Conservation (phyloP, 352 stramenopile genomes). For the Pythium plurisporium region DNA sequence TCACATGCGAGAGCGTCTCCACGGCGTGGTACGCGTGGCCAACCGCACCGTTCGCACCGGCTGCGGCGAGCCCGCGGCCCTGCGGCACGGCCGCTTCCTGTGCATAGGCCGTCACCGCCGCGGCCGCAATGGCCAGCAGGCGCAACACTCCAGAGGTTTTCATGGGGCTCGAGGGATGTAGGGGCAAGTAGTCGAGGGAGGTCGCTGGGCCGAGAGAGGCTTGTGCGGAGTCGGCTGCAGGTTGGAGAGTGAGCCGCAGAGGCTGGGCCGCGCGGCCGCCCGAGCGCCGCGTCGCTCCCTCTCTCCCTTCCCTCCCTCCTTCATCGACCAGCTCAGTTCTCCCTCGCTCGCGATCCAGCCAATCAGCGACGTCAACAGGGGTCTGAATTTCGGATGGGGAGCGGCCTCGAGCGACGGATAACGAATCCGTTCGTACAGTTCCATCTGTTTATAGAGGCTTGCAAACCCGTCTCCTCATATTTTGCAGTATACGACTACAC, state of each 20-base stretch:
- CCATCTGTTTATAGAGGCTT: neutral
- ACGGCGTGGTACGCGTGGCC: neutral
- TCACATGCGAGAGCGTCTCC: conserved; percentile 3
- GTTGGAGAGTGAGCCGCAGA: conserved; percentile 33
- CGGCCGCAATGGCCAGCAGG: conserved; percentile 43
- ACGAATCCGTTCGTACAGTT: neutral
- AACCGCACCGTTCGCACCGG: neutral
- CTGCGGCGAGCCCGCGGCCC: conserved; percentile 3
- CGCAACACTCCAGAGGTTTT: conserved; percentile 51
- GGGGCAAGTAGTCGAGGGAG: neutral
- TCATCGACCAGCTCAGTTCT: conserved; percentile 6
- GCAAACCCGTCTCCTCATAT: neutral
- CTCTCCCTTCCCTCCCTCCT: neutral
- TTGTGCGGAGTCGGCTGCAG: conserved; percentile 10
- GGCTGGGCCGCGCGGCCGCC: conserved; percentile 6
- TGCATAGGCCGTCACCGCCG: conserved; percentile 40
- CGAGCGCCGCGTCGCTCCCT: conserved; percentile 11
- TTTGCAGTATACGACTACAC: neutral
- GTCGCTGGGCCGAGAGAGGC: too few species aligned
- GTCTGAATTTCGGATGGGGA: conserved; percentile 17
- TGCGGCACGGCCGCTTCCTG: conserved; percentile 13
- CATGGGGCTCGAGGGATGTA: conserved; percentile 26
- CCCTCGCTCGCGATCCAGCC: conserved; percentile 22
- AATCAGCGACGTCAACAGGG: conserved; percentile 16
- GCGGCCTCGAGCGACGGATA: neutral